Percentiles rank a stretch among this genome's conserved stretches.
Evolutionary conservation across 2,329 filamentous ascomycete genomes (phyloP).

Genomic region (Fusarium sterilihyphosum): DNA sequence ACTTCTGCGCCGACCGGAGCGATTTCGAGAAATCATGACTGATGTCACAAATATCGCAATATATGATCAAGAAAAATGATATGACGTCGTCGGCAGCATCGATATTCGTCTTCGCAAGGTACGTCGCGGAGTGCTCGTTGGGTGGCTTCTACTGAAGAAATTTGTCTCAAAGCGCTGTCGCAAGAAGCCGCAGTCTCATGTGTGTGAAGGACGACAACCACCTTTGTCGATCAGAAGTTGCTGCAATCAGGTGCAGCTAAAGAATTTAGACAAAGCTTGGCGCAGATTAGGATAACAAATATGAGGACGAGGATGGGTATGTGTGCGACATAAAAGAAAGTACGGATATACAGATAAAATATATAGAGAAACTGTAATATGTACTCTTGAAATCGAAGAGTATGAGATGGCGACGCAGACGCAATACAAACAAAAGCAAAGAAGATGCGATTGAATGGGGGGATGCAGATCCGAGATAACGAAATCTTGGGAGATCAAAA

Average conservation of each 20-base stretch:
- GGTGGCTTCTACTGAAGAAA: not conserved
- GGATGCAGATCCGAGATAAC: constrained; percentile 13
- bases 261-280: constrained; percentile 4
- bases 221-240: not conserved
- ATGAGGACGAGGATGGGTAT: not conserved
- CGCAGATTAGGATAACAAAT: not conserved
- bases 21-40: constrained; percentile 28
- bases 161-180: not conserved
- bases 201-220: not conserved
- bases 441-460: constrained; percentile 1
- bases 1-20: constrained; percentile 30
- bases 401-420: not conserved
- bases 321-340: not conserved
- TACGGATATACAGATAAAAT: not conserved
- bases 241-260: constrained; percentile 11
- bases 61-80: not conserved
- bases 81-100: constrained; percentile 12
- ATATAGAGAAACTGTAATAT: constrained; percentile 1
- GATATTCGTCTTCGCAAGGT: not conserved
- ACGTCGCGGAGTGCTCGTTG: not conserved
- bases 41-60: constrained; percentile 3
- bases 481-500: constrained; percentile 32
- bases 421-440: constrained; percentile 11
- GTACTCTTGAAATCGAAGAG: constrained; percentile 1
- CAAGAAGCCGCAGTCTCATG: not conserved